A percentile compares a stretch with the other conserved stretches of the same genome.
Evolutionary conservation across 1,139 yeast species (phyloP).

Genomic region (Candida sp.): DNA sequence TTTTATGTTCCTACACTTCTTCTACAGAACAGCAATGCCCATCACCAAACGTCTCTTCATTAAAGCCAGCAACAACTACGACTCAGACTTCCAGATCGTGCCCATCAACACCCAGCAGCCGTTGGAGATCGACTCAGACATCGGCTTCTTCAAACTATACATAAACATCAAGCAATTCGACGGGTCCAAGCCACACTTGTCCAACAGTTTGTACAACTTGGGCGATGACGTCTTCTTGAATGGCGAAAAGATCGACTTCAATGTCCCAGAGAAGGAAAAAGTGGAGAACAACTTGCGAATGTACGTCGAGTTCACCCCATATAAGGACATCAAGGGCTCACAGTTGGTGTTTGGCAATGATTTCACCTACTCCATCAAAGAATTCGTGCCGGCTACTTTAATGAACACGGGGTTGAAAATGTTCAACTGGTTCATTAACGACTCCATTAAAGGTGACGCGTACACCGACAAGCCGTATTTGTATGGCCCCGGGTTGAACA

Average conservation of each 20-base stretch:
- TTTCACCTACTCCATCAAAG: constrained; percentile 61
- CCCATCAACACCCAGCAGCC: constrained; percentile 50
- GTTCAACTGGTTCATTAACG: constrained; percentile 62
- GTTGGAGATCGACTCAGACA: constrained; percentile 35
- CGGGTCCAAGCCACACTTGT: constrained; percentile 44
- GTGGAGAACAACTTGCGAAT: constrained; percentile 35
- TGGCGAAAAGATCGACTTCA: constrained; percentile 22
- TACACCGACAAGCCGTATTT: constrained; percentile 63
- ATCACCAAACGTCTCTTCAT: constrained; percentile 40
- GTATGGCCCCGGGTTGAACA: constrained; percentile 64
- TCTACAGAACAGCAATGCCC: constrained; percentile 9
- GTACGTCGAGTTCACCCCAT: constrained; percentile 43
- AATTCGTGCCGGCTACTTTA: constrained; percentile 57
- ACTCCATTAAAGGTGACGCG: constrained; percentile 66
- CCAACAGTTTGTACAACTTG: constrained; percentile 36
- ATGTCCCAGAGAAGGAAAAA: constrained; percentile 10
- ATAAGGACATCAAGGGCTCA: constrained; percentile 49
- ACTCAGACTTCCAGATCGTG: constrained; percentile 31
- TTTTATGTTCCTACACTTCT: constrained; percentile 1
- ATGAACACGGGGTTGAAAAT: constrained; percentile 55
- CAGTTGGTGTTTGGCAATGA: constrained; percentile 72
- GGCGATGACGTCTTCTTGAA: constrained; percentile 34
- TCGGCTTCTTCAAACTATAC: constrained; percentile 42
- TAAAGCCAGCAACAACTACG: constrained; percentile 35
- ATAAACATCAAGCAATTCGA: constrained; percentile 50